A percentile compares a stretch with the other conserved stretches of the same genome.
phyloP scores from a whole-genome alignment of 208 protist species.

The Willaertia magna region DNA sequence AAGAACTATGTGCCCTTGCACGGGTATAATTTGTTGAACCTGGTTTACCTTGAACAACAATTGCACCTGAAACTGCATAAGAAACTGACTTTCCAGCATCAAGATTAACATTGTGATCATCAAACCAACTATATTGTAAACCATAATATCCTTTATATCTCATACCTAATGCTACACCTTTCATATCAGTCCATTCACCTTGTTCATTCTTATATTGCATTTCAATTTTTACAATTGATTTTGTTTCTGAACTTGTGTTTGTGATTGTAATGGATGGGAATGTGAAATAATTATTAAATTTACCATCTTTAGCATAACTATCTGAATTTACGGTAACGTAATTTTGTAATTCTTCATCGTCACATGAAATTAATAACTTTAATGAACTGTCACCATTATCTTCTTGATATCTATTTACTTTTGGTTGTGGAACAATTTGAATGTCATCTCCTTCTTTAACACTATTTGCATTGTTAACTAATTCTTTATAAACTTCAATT shows the following conservation, averaged over 20 bases:
- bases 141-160: neutral
- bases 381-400: neutral
- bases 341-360: neutral
- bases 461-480: neutral
- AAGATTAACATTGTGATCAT: neutral
- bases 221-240: neutral
- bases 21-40: neutral
- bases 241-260: neutral
- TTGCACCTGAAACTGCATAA: neutral
- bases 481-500: neutral
- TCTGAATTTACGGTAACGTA: neutral
- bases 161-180: neutral
- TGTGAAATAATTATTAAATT: neutral
- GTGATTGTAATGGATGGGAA: neutral
- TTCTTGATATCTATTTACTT: neutral
- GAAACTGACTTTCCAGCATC: neutral
- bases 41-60: neutral
- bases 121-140: neutral
- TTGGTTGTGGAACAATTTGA: neutral
- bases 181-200: neutral
- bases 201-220: neutral
- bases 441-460: neutral
- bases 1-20: neutral
- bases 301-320: neutral
- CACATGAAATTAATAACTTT: neutral